phyloP scores from a whole-genome alignment of 2,329 filamentous ascomycete genomes.

The Tolypocladium cylindrosporum region DNA sequence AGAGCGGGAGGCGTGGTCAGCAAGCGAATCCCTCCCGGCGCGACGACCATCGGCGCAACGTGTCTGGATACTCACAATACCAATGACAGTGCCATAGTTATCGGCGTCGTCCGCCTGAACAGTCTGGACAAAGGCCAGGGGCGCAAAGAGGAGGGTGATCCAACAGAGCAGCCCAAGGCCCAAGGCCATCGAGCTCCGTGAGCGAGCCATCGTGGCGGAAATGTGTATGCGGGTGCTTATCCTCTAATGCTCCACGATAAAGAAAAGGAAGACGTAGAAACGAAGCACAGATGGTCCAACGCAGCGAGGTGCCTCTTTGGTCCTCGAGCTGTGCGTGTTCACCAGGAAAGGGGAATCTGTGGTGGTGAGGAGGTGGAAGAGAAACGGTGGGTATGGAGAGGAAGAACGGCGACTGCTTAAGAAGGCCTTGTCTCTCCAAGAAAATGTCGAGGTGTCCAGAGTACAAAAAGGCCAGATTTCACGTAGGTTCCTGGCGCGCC shows the following conservation, averaged over 20 bases:
- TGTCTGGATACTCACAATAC: conserved; percentile 56
- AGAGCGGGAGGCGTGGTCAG: background rate
- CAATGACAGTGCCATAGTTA: conserved; percentile 80
- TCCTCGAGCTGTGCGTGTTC: conserved; percentile 20
- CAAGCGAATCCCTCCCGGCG: background rate
- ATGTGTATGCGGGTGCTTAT: conserved; percentile 10
- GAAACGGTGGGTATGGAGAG: conserved; percentile 16
- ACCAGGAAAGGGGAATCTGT: conserved; percentile 18
- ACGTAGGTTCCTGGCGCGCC: conserved; percentile 13
- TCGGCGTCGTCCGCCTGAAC: conserved; percentile 66
- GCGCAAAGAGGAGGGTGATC: conserved; percentile 80
- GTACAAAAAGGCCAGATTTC: conserved; percentile 41
- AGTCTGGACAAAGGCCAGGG: conserved; percentile 73
- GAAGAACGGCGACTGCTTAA: conserved; percentile 24
- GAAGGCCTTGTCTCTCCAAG: conserved; percentile 16
- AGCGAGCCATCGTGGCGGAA: conserved; percentile 38
- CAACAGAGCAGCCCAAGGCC: conserved; percentile 86
- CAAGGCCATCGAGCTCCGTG: conserved; percentile 61
- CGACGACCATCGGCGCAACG: background rate
- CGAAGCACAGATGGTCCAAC: conserved; percentile 13
- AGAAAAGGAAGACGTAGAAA: conserved; percentile 11
- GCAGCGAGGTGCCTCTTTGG: conserved; percentile 14
- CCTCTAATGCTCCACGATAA: conserved; percentile 7
- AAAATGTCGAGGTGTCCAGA: conserved; percentile 35
- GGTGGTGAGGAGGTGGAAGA: conserved; percentile 11